Evolutionary conservation across 805 yeast genomes (phyloP).

Genomic region (Candida yuanshanica): DNA sequence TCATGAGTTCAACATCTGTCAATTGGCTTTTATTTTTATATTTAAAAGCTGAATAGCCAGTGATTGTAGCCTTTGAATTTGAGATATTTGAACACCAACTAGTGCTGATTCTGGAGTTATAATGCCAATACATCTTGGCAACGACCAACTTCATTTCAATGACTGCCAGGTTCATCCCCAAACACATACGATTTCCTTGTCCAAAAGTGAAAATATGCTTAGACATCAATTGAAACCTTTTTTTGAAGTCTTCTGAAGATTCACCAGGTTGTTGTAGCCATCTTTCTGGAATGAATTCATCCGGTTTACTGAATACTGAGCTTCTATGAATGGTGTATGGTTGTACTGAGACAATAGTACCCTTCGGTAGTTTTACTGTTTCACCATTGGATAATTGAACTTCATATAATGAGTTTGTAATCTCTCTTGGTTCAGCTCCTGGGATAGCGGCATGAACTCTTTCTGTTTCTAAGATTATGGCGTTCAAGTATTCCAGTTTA

Average conservation of each 20-base stretch:
- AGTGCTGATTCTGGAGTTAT: slow-evolving; percentile 30
- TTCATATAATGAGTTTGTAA: slow-evolving; percentile 25
- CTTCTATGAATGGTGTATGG: slow-evolving; percentile 59
- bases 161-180: slow-evolving; percentile 63
- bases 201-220: slow-evolving; percentile 64
- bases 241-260: slow-evolving; percentile 26
- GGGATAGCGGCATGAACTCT: slow-evolving; percentile 69
- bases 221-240: slow-evolving; percentile 40
- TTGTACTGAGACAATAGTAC: slow-evolving; percentile 55
- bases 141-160: slow-evolving; percentile 58
- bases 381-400: slow-evolving; percentile 16
- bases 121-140: slow-evolving; percentile 49
- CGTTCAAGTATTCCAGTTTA: slow-evolving; percentile 50
- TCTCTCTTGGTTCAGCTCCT: slow-evolving; percentile 62
- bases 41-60: slow-evolving; percentile 19
- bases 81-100: slow-evolving; percentile 38
- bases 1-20: slow-evolving; percentile 44
- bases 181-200: slow-evolving; percentile 67
- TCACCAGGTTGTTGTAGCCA: slow-evolving; percentile 46
- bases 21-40: slow-evolving; percentile 7
- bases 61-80: slow-evolving; percentile 17
- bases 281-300: slow-evolving; percentile 51
- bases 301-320: slow-evolving; percentile 41
- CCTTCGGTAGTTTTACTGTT: slow-evolving; percentile 38
- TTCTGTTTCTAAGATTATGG: slow-evolving; percentile 54